Percentiles rank a stretch among this genome's conserved stretches.
phyloP scores from a whole-genome alignment of 164 flowering plant genomes.

The Magnolia kwangsiensis region DNA sequence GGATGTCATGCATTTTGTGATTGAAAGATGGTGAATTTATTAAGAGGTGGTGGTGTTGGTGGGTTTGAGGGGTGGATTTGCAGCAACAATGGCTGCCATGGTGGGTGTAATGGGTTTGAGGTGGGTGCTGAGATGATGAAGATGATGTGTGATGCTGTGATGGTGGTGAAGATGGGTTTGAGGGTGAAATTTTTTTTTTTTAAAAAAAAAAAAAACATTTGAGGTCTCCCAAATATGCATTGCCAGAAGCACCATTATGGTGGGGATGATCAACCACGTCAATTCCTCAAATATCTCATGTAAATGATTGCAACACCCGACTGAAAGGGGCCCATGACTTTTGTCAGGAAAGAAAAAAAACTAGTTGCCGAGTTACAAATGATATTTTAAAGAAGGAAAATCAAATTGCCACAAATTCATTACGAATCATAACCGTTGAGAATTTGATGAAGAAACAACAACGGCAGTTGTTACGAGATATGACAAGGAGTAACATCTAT shows the following conservation, averaged over 20 bases:
- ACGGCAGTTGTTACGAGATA: constrained; percentile 26
- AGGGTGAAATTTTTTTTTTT: too few relatives aligned
- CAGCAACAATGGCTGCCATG: too few relatives aligned
- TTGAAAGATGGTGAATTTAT: too few relatives aligned
- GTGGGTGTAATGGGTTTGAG: too few relatives aligned
- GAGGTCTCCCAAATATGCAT: constrained; percentile 41
- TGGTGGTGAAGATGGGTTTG: background rate
- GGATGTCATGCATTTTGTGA: too few relatives aligned
- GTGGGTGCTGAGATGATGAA: too few relatives aligned
- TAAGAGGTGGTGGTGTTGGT: too few relatives aligned
- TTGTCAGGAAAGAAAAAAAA: constrained; percentile 28
- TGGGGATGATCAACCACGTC: constrained; percentile 10
- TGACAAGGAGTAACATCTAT: constrained; percentile 1
- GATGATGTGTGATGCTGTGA: too few relatives aligned
- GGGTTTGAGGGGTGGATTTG: too few relatives aligned
- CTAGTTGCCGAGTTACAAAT: constrained; percentile 6
- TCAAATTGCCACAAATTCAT: background rate
- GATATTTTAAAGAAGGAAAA: background rate
- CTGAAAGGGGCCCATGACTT: constrained; percentile 21
- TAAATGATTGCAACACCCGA: constrained; percentile 16
- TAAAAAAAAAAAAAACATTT: constrained; percentile 17
- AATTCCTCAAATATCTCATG: constrained; percentile 18
- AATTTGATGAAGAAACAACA: constrained; percentile 9
- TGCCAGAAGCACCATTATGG: constrained; percentile 27
- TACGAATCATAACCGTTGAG: background rate